Evolutionary conservation across 768 basidiomycete genomes (phyloP).

Genomic region (Suillus discolor): DNA sequence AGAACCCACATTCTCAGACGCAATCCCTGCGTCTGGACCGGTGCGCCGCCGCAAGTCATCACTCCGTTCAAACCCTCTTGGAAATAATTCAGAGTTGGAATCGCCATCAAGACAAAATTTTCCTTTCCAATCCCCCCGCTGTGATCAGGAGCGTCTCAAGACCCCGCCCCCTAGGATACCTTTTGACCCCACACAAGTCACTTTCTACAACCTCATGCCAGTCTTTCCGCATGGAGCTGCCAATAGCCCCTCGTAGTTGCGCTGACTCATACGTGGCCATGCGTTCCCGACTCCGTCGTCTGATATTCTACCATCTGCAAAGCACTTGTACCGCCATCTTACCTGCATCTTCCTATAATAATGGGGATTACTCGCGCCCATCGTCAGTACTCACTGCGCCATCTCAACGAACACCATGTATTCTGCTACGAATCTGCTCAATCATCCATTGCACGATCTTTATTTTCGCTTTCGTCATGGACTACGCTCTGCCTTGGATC

Average conservation of each 20-base stretch:
- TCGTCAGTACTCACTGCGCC: constrained; percentile 21
- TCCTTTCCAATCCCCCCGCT: constrained; percentile 29
- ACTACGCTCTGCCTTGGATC: constrained; percentile 32
- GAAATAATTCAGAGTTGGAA: constrained; percentile 26
- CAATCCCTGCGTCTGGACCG: constrained; percentile 45
- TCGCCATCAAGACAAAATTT: constrained; percentile 20
- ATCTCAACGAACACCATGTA: constrained; percentile 34
- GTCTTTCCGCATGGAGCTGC: constrained; percentile 40
- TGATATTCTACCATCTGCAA: constrained; percentile 16
- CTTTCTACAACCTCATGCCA: constrained; percentile 66
- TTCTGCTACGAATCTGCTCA: constrained; percentile 25
- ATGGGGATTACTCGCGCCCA: constrained; percentile 22
- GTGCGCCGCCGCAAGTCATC: constrained; percentile 61
- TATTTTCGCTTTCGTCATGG: constrained; percentile 25
- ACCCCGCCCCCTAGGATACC: constrained; percentile 39
- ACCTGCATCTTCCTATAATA: constrained; percentile 34
- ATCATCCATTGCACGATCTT: constrained; percentile 22
- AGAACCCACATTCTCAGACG: constrained; percentile 23
- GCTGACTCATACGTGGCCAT: constrained; percentile 5
- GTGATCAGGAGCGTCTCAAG: constrained; percentile 23
- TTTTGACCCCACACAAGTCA: constrained; percentile 50
- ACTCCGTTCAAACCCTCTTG: constrained; percentile 50
- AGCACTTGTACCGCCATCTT: constrained; percentile 30
- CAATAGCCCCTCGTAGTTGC: constrained; percentile 16
- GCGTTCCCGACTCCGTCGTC: constrained; percentile 8